A percentile compares a stretch with the other conserved stretches of the same genome.
Evolutionary conservation across 2,329 filamentous ascomycete species (phyloP).

Genomic region (Tolypocladium ovalisporum): DNA sequence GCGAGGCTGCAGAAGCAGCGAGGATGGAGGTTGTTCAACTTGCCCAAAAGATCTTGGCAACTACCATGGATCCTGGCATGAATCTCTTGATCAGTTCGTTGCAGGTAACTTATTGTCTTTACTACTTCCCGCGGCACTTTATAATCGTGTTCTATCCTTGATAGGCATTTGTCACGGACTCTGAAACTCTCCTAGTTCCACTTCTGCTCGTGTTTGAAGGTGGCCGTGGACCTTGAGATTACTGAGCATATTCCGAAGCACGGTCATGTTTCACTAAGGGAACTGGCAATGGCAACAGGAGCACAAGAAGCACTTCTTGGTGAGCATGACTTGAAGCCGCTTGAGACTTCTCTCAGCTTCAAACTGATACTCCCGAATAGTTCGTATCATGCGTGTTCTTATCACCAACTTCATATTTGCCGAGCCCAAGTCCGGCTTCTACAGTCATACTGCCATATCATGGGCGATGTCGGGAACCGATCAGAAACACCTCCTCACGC

Average conservation of each 20-base stretch:
- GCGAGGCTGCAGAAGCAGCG: not conserved
- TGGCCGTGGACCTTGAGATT: not conserved
- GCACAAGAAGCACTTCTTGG: not conserved
- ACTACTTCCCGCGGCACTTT: too few relatives aligned
- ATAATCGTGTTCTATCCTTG: too few relatives aligned
- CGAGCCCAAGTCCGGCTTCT: not conserved
- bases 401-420: not conserved
- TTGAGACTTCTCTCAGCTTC: not conserved
- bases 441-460: not conserved
- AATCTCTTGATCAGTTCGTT: constrained; percentile 1
- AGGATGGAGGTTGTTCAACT: not conserved
- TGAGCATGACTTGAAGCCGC: not conserved
- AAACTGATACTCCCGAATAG: not conserved
- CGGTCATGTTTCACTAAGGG: not conserved
- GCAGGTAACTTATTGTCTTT: not conserved
- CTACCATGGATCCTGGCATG: not conserved
- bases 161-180: not conserved
- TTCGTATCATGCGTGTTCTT: not conserved
- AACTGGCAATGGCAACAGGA: not conserved
- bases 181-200: not conserved
- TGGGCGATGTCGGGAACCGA: not conserved
- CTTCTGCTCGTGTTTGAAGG: not conserved
- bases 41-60: not conserved
- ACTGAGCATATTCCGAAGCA: not conserved
- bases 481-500: not conserved